Evolutionary conservation across 2,329 filamentous ascomycete species (phyloP).

Genomic region (Fusarium acutatum): DNA sequence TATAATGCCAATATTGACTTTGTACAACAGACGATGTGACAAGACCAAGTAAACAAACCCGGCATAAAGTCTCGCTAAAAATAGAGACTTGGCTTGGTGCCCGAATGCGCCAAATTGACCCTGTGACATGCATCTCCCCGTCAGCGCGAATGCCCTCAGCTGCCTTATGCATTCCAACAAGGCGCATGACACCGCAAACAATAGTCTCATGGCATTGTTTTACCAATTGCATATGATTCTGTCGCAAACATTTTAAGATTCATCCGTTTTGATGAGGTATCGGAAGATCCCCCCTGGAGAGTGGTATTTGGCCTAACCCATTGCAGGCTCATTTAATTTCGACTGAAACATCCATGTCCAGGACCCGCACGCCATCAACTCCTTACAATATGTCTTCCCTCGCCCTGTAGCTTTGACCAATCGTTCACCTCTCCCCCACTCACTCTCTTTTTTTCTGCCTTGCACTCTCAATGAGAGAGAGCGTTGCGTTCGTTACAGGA

Average conservation of each 20-base stretch:
- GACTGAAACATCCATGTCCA: constrained; percentile 19
- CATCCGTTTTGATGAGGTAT: constrained; percentile 2
- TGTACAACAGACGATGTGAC: background rate
- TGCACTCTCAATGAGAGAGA: constrained; percentile 4
- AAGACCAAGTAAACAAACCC: background rate
- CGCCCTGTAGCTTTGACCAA: constrained; percentile 20
- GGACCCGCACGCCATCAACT: background rate
- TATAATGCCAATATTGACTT: background rate
- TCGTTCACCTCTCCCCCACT: constrained; percentile 20
- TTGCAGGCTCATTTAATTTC: constrained; percentile 16
- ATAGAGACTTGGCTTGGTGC: background rate
- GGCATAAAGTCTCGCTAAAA: background rate
- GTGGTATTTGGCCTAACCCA: constrained; percentile 1
- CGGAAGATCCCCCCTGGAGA: constrained; percentile 14
- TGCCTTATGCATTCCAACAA: background rate
- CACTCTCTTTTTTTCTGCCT: background rate
- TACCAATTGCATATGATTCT: background rate
- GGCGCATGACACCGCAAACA: background rate
- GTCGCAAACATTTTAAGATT: background rate
- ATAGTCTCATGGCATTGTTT: background rate
- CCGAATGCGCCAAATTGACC: background rate
- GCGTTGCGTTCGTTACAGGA: background rate
- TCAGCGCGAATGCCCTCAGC: background rate
- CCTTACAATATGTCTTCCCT: constrained; percentile 1
- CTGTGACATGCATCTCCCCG: background rate